Percentiles rank a stretch among this genome's conserved stretches.
Conservation (phyloP, 108 stramenopile genomes). For the Epithemia pelagica region DNA sequence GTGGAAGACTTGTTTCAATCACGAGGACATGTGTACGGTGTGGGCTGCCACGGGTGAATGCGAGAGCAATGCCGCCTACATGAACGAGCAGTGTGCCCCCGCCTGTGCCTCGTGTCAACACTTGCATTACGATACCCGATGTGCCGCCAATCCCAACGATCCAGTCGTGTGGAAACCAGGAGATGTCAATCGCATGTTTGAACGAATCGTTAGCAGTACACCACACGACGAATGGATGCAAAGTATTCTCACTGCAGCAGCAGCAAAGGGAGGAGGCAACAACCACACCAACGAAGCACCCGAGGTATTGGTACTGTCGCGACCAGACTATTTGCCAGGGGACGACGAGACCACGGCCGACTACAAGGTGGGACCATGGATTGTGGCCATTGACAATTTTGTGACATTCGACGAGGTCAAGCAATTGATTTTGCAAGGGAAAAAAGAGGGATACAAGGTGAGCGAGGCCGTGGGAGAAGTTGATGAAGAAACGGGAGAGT, state of each 20-base stretch:
- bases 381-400: slow-evolving; percentile 64
- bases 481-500: slow-evolving; percentile 35
- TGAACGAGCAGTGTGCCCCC: slow-evolving; percentile 65
- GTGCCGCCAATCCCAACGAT: slow-evolving; percentile 37
- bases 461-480: slow-evolving; percentile 38
- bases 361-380: slow-evolving; percentile 27
- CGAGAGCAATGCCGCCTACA: slow-evolving; percentile 35
- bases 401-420: slow-evolving; percentile 63
- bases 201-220: slow-evolving; percentile 29
- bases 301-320: slow-evolving; percentile 18
- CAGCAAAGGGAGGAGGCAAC: slow-evolving; percentile 61
- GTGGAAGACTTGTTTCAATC: slow-evolving; percentile 28
- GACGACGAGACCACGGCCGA: slow-evolving; percentile 22
- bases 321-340: slow-evolving; percentile 9
- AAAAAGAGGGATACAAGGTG: slow-evolving; percentile 51
- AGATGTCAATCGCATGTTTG: slow-evolving; percentile 57
- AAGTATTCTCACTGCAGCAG: slow-evolving; percentile 36
- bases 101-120: slow-evolving; percentile 64
- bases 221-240: slow-evolving; percentile 3
- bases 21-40: slow-evolving; percentile 42
- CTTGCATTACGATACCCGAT: slow-evolving; percentile 46
- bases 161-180: slow-evolving; percentile 27
- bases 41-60: slow-evolving; percentile 56
- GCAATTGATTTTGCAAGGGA: slow-evolving; percentile 59
- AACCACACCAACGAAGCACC: slow-evolving; percentile 15